Evolutionary conservation across 345 rosid genomes (phyloP).

Genomic region (Bruguiera parviflora): DNA sequence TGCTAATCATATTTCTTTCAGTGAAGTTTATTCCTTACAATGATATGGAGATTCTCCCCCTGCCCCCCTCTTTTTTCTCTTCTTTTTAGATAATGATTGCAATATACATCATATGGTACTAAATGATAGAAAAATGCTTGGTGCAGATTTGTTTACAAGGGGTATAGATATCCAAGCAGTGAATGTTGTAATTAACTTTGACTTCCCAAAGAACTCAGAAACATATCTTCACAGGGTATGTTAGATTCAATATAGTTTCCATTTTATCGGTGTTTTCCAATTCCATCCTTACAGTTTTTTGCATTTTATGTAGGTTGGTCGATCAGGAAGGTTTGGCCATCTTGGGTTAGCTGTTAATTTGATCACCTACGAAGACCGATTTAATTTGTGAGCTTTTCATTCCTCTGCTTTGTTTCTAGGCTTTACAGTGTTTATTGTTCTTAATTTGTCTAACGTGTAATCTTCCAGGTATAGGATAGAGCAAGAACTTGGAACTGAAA

Average conservation of each 20-base stretch:
- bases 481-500: constrained; percentile 99
- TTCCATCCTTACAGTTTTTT: constrained; percentile 1
- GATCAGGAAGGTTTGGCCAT: constrained; percentile 99
- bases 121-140: neutral
- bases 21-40: neutral
- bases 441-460: neutral
- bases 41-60: neutral
- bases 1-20: neutral
- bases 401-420: constrained; percentile 3
- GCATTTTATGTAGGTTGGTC: constrained; percentile 65
- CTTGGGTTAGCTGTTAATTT: constrained; percentile 98
- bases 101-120: neutral
- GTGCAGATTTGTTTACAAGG: constrained; percentile 92
- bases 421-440: neutral
- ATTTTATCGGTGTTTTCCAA: neutral
- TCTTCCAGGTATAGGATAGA: constrained; percentile 96
- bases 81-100: neutral
- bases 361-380: constrained; percentile 98
- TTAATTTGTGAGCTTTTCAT: constrained; percentile 63
- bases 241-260: neutral
- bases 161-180: constrained; percentile 99
- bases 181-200: constrained; percentile 96
- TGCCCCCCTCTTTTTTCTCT: too few species aligned
- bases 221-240: constrained; percentile 99
- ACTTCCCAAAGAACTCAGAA: constrained; percentile 94